Percentiles rank a stretch among this genome's conserved stretches.
Conservation (phyloP, 495 filamentous ascomycete genomes). For the Neurospora sp. region DNA sequence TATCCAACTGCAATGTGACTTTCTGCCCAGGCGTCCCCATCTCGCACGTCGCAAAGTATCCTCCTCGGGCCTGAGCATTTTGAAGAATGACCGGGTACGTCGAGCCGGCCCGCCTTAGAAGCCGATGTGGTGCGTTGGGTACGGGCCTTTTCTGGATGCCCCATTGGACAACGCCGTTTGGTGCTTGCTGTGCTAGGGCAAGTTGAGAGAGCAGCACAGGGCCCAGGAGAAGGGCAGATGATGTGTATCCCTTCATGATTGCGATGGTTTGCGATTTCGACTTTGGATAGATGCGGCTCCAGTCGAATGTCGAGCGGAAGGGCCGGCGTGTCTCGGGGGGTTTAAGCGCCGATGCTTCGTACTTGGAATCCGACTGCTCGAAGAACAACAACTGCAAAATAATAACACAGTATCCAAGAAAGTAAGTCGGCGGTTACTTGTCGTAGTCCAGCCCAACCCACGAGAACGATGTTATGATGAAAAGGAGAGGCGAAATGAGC, state of each 20-base stretch:
- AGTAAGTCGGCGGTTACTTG: neutral
- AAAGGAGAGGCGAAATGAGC: neutral
- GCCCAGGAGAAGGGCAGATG: conserved; percentile 15
- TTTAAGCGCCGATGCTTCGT: neutral
- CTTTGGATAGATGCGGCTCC: neutral
- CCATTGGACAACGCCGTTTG: conserved; percentile 33
- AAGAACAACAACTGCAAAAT: neutral
- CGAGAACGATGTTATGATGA: neutral
- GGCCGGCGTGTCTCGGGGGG: neutral
- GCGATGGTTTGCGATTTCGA: neutral
- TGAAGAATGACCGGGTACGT: conserved; percentile 30
- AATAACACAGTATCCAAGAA: neutral
- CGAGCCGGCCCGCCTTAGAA: conserved; percentile 21
- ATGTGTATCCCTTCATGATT: conserved; percentile 17
- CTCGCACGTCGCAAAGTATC: conserved; percentile 61
- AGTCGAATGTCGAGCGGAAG: neutral
- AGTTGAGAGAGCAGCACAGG: conserved; percentile 20
- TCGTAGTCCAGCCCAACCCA: neutral
- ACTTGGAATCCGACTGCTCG: neutral
- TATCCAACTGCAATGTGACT: conserved; percentile 64
- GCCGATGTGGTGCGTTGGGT: conserved; percentile 5
- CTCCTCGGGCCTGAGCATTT: conserved; percentile 34
- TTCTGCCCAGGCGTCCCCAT: conserved; percentile 62
- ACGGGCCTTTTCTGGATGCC: conserved; percentile 23
- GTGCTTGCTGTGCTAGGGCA: conserved; percentile 18